These are phyloP conservation scores for Primulina eburnea DNA, from an alignment of 257 asterid genomes.

Conservation along the genomic window DNA sequence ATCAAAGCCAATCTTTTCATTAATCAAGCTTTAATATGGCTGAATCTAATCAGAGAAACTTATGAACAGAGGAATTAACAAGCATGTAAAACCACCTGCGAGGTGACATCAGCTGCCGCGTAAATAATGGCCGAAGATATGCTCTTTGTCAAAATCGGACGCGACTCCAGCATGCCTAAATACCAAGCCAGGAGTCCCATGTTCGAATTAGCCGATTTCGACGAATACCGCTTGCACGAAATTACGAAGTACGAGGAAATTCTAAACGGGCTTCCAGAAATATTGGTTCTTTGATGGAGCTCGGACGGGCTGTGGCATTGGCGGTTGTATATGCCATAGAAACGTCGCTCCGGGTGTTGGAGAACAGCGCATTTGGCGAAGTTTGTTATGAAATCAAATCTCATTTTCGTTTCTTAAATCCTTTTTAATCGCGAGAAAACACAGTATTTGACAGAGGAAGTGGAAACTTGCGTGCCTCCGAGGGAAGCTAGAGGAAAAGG, in stretches of 20 bases:
- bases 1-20: neutral
- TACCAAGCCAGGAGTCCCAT: conserved; percentile 69
- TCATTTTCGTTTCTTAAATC: conserved; percentile 28
- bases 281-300: conserved; percentile 24
- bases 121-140: conserved; percentile 65
- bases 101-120: conserved; percentile 75
- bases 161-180: conserved; percentile 59
- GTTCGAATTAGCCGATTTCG: conserved; percentile 36
- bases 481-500: neutral
- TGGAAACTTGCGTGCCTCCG: too few relatives aligned
- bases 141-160: conserved; percentile 74
- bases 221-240: conserved; percentile 28
- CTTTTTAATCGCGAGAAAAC: conserved; percentile 24
- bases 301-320: conserved; percentile 30
- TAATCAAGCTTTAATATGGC: neutral
- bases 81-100: conserved; percentile 49
- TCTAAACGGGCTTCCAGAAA: conserved; percentile 25
- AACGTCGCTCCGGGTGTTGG: conserved; percentile 29
- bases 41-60: neutral
- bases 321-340: conserved; percentile 25
- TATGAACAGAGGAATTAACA: neutral
- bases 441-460: neutral
- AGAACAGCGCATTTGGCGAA: conserved; percentile 30
- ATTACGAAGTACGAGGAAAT: conserved; percentile 8
- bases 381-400: conserved; percentile 33